Percentiles rank a stretch among this genome's conserved stretches.
phyloP scores from a whole-genome alignment of 495 filamentous ascomycete genomes.

The Glarea lozoyensis region DNA sequence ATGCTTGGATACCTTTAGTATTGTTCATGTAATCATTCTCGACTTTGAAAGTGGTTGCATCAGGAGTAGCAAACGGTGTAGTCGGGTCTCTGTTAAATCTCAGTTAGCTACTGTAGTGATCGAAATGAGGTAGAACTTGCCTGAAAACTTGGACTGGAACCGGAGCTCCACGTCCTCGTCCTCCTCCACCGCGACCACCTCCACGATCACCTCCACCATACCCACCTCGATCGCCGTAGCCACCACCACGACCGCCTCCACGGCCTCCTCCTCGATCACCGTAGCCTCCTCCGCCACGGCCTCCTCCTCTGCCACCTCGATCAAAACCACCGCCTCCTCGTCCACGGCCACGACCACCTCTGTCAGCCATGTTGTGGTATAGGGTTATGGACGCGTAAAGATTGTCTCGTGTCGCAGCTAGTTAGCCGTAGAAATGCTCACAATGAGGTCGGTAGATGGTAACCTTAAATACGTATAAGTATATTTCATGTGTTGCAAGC shows the following conservation, averaged over 20 bases:
- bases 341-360: conserved; percentile 11
- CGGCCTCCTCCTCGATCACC: conserved; percentile 19
- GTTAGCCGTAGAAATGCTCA: no score
- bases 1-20: conserved; percentile 1
- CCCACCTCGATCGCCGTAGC: conserved; percentile 8
- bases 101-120: not conserved
- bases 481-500: no score
- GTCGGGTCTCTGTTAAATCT: conserved; percentile 5
- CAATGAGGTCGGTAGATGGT: no score
- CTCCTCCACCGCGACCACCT: conserved; percentile 12
- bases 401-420: no score
- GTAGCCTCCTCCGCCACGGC: conserved; percentile 11
- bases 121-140: conserved; percentile 4
- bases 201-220: conserved; percentile 15
- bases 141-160: conserved; percentile 11
- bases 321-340: conserved; percentile 17
- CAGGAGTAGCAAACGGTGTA: not conserved
- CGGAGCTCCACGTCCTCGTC: conserved; percentile 15
- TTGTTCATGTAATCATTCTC: conserved; percentile 16
- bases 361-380: not conserved
- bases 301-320: conserved; percentile 20
- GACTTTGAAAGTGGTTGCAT: conserved; percentile 4
- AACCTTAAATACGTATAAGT: no score
- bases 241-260: conserved; percentile 15
- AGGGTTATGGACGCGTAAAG: no score